phyloP scores from a whole-genome alignment of 192 early-diverging fungal species.

The Gorgonomyces haynaldii region DNA sequence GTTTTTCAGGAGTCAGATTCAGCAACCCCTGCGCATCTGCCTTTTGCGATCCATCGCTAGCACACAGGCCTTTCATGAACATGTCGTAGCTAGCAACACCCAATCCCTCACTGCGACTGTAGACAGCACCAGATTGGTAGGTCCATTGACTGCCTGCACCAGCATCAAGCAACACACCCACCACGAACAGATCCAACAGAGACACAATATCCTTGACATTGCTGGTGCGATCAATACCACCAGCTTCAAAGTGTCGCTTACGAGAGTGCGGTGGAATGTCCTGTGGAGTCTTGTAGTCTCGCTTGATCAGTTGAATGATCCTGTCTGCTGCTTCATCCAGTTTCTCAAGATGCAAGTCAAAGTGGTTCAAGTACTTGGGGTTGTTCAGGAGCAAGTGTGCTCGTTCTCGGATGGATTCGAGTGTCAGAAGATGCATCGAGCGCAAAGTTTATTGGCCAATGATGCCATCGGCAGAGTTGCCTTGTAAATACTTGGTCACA shows the following conservation, averaged over 20 bases:
- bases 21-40: slow-evolving; percentile 56
- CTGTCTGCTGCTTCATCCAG: slow-evolving; percentile 54
- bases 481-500: no score
- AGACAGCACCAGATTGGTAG: slow-evolving; percentile 37
- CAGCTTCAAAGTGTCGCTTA: slow-evolving; percentile 69
- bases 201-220: slow-evolving; percentile 15
- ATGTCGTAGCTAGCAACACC: slow-evolving; percentile 67
- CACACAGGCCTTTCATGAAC: slow-evolving; percentile 70
- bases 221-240: slow-evolving; percentile 13
- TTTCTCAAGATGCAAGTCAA: slow-evolving; percentile 55
- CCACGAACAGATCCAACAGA: slow-evolving; percentile 68
- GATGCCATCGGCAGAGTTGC: no score
- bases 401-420: slow-evolving; percentile 60
- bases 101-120: slow-evolving; percentile 71
- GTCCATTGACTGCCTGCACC: slow-evolving; percentile 78
- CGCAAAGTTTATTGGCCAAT: no score
- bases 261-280: slow-evolving; percentile 80
- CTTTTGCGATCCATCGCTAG: slow-evolving; percentile 45
- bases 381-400: slow-evolving; percentile 46
- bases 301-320: slow-evolving; percentile 53
- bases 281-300: slow-evolving; percentile 53
- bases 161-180: slow-evolving; percentile 85
- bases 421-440: slow-evolving; percentile 16
- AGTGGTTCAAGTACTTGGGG: slow-evolving; percentile 49
- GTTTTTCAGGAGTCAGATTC: slow-evolving; percentile 33